Conservation (phyloP, 2,329 filamentous ascomycete genomes). For the Aschersonia sp. region DNA sequence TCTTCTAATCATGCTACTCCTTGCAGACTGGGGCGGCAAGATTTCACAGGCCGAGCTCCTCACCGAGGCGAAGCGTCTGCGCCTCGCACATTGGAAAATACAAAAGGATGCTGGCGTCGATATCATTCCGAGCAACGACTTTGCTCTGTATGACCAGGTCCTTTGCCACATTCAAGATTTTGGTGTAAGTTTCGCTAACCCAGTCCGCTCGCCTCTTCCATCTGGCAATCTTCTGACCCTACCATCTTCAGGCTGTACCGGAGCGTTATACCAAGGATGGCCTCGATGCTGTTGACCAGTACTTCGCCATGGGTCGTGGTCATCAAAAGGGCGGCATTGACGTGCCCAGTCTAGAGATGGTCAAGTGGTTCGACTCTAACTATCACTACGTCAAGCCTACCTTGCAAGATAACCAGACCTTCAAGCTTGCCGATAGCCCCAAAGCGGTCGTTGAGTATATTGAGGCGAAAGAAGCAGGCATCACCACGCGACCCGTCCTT, state of each 20-base stretch:
- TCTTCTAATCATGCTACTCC: constrained; percentile 8
- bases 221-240: background rate
- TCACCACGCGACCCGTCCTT: constrained; percentile 83
- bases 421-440: constrained; percentile 74
- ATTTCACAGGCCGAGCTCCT: constrained; percentile 82
- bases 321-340: constrained; percentile 92
- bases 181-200: constrained; percentile 46
- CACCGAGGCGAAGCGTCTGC: constrained; percentile 89
- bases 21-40: constrained; percentile 72
- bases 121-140: constrained; percentile 98
- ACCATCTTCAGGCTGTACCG: constrained; percentile 53
- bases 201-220: no score
- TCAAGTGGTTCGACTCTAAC: constrained; percentile 99
- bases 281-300: constrained; percentile 82
- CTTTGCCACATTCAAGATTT: constrained; percentile 97
- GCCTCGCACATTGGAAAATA: constrained; percentile 97
- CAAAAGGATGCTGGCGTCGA: constrained; percentile 97
- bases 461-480: constrained; percentile 95
- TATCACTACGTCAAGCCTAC: constrained; percentile 99
- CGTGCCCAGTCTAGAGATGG: constrained; percentile 93
- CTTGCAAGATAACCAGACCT: constrained; percentile 89
- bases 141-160: constrained; percentile 96
- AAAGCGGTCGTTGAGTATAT: constrained; percentile 92
- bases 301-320: constrained; percentile 99
- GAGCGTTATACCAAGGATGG: constrained; percentile 87